Percentiles rank a stretch among this genome's conserved stretches.
Conservation (phyloP, 345 rosid genomes). For the Eutrema yunnanense region DNA sequence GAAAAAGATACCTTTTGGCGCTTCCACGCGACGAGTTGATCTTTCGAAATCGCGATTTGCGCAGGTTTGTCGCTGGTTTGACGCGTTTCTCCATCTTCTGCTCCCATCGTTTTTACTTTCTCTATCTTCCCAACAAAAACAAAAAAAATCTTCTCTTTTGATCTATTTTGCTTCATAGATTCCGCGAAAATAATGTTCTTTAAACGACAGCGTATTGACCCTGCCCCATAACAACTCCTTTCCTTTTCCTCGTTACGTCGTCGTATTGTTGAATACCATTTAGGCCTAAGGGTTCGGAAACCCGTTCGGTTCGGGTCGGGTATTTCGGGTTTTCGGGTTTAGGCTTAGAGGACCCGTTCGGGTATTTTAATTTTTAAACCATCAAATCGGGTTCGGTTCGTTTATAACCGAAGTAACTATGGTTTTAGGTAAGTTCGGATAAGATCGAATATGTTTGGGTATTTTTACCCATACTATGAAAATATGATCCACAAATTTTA, state of each 20-base stretch:
- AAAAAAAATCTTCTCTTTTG: not conserved
- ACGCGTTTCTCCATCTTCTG: constrained; percentile 31
- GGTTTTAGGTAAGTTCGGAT: too few relatives aligned
- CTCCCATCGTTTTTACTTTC: constrained; percentile 42
- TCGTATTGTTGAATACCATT: not conserved
- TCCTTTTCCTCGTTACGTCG: not conserved
- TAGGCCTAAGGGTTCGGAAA: too few relatives aligned
- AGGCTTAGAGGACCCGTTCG: too few relatives aligned
- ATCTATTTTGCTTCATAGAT: not conserved
- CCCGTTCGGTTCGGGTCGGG: too few relatives aligned
- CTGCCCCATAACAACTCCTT: not conserved
- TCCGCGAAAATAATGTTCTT: not conserved
- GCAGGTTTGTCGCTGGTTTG: constrained; percentile 19
- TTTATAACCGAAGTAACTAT: too few relatives aligned
- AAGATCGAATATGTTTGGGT: too few relatives aligned
- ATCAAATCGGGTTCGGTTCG: too few relatives aligned
- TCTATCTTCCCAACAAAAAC: not conserved
- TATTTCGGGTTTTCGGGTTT: too few relatives aligned
- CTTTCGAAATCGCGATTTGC: constrained; percentile 30
- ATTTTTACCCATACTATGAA: too few relatives aligned
- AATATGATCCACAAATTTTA: too few relatives aligned
- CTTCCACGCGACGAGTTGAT: constrained; percentile 67
- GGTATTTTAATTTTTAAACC: too few relatives aligned
- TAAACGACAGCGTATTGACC: not conserved
- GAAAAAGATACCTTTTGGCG: constrained; percentile 44